Evolutionary conservation across 345 rosid genomes (phyloP), one percentile per base, ranked within the genome.

Genomic region (Murraya paniculata): DNA sequence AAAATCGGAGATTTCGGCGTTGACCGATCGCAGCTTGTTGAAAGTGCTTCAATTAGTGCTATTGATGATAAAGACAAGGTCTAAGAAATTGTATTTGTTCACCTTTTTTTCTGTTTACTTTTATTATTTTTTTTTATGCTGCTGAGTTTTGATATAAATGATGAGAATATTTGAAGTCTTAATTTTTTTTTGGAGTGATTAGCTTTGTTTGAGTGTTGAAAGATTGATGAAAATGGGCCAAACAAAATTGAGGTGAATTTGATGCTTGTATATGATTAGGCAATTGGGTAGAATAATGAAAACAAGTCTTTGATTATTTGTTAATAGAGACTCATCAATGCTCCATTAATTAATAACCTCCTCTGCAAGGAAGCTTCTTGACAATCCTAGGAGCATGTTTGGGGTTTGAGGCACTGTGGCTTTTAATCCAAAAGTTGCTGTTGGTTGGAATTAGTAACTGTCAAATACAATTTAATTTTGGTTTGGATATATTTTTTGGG

Each of bases 1-100:
- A 73, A 82, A 71, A 85, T 78, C 35, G 87, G 90, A n/a, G 82
- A 77, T 55, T 85, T 77, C 28, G 87, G 79, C 59, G 82, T 82
- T 75, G 91, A 88, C 83, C 91, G 89, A 35, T 85, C 87, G 45
- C 77, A 53, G 73, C 35, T 71, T 59, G 14, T 36, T 80, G 93
- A 88, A 7, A 82, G 66, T 85, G 78, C 88, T 82, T 82, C 85
- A 35, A 88, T 80, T 24, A 87, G 81, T 74, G 88, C 75, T 74
- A 33, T 85, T 53, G 84, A 82, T 79, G 88, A 81, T 65, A 89
- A 81, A 76, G 90, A 91, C 80, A 92, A 92, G 98, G 99, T 94
- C 79, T 59, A 33, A 76, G 76, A 36, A 50, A 21, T 4, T 71
- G 53, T 53, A 21, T 27, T 64, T 24, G 1, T 31, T 19, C 27